Evolutionary conservation across 306 rosid genomes (phyloP).

Genomic region (Glycine tomentella): DNA sequence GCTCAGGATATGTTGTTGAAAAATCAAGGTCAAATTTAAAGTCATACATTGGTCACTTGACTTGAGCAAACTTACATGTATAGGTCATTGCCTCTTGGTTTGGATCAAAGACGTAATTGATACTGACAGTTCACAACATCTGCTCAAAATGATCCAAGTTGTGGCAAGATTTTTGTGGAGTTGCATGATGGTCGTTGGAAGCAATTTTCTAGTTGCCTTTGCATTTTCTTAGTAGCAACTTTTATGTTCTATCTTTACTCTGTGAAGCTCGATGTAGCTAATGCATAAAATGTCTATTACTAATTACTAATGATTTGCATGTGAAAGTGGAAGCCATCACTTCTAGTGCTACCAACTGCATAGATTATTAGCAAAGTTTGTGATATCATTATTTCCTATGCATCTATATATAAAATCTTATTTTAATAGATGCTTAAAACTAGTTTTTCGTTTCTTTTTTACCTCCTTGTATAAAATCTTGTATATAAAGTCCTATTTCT

Average conservation of each 20-base stretch:
- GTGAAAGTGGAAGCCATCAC: conserved; percentile 27
- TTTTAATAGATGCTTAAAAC: neutral
- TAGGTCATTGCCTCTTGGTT: conserved; percentile 80
- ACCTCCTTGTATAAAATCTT: no score
- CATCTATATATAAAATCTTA: conserved; percentile 14
- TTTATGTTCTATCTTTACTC: conserved; percentile 4
- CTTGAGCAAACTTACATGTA: conserved; percentile 71
- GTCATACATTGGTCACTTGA: conserved; percentile 68
- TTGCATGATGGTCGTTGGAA: conserved; percentile 71
- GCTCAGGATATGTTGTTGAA: conserved; percentile 59
- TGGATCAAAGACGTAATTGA: conserved; percentile 76
- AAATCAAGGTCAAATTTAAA: conserved; percentile 65
- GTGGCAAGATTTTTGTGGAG: conserved; percentile 86
- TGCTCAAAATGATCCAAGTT: conserved; percentile 77
- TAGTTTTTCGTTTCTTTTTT: neutral
- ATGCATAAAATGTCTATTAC: conserved; percentile 30
- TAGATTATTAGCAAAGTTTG: conserved; percentile 1
- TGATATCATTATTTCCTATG: neutral
- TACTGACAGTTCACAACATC: conserved; percentile 78
- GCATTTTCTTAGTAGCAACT: conserved; percentile 2
- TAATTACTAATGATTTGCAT: conserved; percentile 24
- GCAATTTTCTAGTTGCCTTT: conserved; percentile 39
- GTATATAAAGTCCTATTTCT: neutral
- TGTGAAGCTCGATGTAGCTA: conserved; percentile 28
- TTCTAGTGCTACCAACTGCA: conserved; percentile 1